These are phyloP conservation scores for Heterobasidion parviporum DNA, from an alignment of 1,284 basidiomycete species.

Conservation along the genomic window DNA sequence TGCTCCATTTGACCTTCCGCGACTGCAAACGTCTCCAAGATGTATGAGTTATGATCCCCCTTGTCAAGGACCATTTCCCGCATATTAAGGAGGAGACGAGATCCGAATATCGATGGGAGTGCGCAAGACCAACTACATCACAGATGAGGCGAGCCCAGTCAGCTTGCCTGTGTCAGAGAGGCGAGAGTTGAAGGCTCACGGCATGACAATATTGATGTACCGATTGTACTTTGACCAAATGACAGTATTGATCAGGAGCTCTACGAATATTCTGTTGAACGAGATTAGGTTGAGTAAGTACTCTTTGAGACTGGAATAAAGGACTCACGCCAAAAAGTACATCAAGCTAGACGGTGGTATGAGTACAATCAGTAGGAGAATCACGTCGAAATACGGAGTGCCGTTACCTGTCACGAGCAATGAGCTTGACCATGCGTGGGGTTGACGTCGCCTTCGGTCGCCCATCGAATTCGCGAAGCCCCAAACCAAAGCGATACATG, in stretches of 20 bases:
- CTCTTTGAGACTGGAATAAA: not conserved
- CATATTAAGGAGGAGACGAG: slow-evolving; percentile 12
- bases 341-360: slow-evolving; percentile 8
- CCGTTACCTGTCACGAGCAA: slow-evolving; percentile 14
- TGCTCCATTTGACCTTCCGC: too few species aligned
- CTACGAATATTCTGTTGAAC: slow-evolving; percentile 14
- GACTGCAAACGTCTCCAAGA: not conserved
- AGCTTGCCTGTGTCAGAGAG: not conserved
- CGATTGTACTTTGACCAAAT: slow-evolving; percentile 16
- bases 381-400: not conserved
- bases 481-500: not conserved
- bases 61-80: slow-evolving; percentile 4
- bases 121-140: slow-evolving; percentile 17
- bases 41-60: not conserved
- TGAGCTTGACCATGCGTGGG: slow-evolving; percentile 4
- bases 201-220: slow-evolving; percentile 20
- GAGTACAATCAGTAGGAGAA: not conserved
- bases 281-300: not conserved
- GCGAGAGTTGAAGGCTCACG: slow-evolving; percentile 11
- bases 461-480: not conserved
- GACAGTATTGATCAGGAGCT: slow-evolving; percentile 15
- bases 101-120: slow-evolving; percentile 13
- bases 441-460: not conserved
- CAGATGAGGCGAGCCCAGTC: not conserved
- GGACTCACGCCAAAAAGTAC: slow-evolving; percentile 13